Conservation (phyloP, 2,329 filamentous ascomycete species). For the Colletotrichum chrysophilum region DNA sequence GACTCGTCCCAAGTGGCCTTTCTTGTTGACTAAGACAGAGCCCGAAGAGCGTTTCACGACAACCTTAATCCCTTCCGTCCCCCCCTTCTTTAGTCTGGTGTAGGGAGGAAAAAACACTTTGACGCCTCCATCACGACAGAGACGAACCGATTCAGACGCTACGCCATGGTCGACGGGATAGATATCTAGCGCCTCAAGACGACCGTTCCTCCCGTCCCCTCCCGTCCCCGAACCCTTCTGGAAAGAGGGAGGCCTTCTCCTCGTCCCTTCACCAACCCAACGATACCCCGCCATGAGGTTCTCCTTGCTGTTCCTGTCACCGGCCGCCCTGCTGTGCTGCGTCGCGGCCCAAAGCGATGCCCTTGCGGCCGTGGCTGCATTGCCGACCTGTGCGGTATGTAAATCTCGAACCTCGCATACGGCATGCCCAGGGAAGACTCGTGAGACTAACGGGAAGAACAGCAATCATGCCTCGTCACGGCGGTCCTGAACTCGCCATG, state of each 20-base stretch:
- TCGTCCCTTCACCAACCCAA: neutral
- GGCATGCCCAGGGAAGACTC: neutral
- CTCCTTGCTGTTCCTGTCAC: conserved; percentile 3
- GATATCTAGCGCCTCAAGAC: conserved; percentile 8
- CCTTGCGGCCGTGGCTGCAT: conserved; percentile 17
- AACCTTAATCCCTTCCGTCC: conserved; percentile 15
- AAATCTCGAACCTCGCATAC: neutral
- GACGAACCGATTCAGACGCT: neutral
- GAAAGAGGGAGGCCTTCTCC: neutral
- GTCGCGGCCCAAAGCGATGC: conserved; percentile 10
- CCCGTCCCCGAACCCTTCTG: neutral
- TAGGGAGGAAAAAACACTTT: neutral
- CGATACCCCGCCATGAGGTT: conserved; percentile 5
- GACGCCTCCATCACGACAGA: conserved; percentile 5
- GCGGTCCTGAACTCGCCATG: conserved; percentile 31
- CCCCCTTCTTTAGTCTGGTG: neutral
- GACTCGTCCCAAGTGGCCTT: conserved; percentile 6
- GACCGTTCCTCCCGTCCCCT: neutral
- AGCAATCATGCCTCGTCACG: conserved; percentile 31
- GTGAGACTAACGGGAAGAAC: neutral
- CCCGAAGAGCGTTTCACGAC: conserved; percentile 7
- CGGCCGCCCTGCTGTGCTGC: conserved; percentile 6
- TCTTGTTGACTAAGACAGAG: conserved; percentile 8
- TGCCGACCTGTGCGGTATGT: conserved; percentile 38
- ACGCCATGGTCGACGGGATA: conserved; percentile 12